These are phyloP conservation scores for Aspergillus piperis DNA, from an alignment of 2,329 filamentous ascomycete genomes.

Conservation along the genomic window DNA sequence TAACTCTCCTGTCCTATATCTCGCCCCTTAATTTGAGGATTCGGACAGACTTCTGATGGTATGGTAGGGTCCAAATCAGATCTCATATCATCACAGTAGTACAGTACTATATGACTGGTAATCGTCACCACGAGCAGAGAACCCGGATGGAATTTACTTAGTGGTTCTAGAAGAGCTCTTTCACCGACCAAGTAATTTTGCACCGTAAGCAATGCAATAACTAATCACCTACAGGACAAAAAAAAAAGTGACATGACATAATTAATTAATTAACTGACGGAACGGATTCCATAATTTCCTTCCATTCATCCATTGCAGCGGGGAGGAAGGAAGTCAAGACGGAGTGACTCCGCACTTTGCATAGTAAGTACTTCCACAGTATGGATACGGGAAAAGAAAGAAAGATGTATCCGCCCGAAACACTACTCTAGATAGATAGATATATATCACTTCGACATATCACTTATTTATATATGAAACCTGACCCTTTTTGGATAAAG, in stretches of 20 bases:
- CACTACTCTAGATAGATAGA: background rate
- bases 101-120: conserved; percentile 12
- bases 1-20: no score
- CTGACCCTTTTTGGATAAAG: background rate
- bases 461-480: conserved; percentile 5
- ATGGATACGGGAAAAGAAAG: background rate
- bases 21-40: background rate
- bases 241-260: no score
- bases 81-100: conserved; percentile 1
- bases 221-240: background rate
- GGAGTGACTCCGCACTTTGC: no score
- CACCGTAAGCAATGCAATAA: background rate
- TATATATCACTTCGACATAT: conserved; percentile 5
- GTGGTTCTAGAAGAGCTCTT: background rate
- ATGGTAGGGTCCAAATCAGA: background rate
- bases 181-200: background rate
- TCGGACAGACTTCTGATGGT: background rate
- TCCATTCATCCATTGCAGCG: background rate
- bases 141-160: background rate
- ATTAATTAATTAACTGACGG: no score
- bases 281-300: background rate
- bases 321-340: background rate
- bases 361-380: no score
- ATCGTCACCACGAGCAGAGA: background rate
- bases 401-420: background rate